A percentile compares a stretch with the other conserved stretches of the same genome.
Evolutionary conservation across 2,329 filamentous ascomycete genomes (phyloP).

Genomic region (Acarospora socialis): DNA sequence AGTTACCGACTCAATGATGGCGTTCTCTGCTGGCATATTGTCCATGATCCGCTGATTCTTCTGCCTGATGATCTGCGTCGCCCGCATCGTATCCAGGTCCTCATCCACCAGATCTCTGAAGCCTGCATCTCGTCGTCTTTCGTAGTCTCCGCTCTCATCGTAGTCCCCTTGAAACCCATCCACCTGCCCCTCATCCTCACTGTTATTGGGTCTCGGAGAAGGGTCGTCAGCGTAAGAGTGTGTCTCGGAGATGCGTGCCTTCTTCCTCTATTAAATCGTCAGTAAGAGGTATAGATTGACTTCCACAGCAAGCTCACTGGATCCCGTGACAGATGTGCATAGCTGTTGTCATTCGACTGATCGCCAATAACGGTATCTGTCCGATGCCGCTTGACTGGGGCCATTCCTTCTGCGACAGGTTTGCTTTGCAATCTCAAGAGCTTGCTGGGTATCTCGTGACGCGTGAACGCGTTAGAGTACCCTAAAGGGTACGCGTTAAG

Average conservation of each 20-base stretch:
- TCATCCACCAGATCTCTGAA: constrained; percentile 10
- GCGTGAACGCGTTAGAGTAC: too few relatives aligned
- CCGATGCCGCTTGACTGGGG: too few relatives aligned
- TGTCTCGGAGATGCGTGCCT: constrained; percentile 24
- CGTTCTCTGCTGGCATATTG: constrained; percentile 66
- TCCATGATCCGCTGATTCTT: constrained; percentile 31
- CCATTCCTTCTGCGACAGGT: too few relatives aligned
- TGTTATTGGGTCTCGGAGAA: constrained; percentile 9
- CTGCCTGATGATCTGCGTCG: constrained; percentile 18
- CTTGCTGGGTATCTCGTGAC: too few relatives aligned
- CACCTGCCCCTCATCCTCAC: constrained; percentile 18
- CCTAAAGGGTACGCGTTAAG: too few relatives aligned
- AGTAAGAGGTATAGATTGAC: constrained; percentile 10
- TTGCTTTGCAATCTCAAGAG: too few relatives aligned
- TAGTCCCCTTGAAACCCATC: not conserved
- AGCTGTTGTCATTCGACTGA: too few relatives aligned
- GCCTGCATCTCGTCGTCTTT: constrained; percentile 5
- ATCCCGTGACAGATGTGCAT: too few relatives aligned
- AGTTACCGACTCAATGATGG: constrained; percentile 74
- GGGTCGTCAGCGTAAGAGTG: constrained; percentile 10
- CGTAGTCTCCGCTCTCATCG: not conserved
- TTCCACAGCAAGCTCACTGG: too few relatives aligned
- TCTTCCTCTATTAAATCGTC: constrained; percentile 26
- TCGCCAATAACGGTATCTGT: too few relatives aligned
- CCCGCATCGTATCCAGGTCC: constrained; percentile 10